Evolutionary conservation across 2,329 filamentous ascomycete species (phyloP).

Genomic region (Calonectria multiphialidica): DNA sequence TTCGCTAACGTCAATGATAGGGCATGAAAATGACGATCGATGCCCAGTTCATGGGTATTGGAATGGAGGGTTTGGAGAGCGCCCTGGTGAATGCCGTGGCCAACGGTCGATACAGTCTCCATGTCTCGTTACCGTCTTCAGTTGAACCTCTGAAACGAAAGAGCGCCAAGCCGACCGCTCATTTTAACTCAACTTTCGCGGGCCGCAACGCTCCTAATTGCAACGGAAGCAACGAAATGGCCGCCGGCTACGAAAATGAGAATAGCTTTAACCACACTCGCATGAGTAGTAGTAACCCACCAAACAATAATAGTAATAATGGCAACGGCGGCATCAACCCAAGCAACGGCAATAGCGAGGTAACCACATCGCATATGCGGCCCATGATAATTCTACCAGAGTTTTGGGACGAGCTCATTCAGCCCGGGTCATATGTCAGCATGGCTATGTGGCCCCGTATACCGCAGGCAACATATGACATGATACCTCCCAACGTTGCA

Average conservation of each 20-base stretch:
- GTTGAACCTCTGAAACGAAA: conserved; percentile 18
- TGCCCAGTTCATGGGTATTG: conserved; percentile 14
- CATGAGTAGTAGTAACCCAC: background rate
- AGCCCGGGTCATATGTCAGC: conserved; percentile 21
- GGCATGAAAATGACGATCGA: conserved; percentile 33
- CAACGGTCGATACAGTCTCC: conserved; percentile 22
- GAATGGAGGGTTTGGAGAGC: conserved; percentile 8
- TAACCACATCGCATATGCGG: conserved; percentile 4
- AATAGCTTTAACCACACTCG: background rate
- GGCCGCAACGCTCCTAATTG: background rate
- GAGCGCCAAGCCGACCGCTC: background rate
- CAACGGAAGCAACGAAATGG: background rate
- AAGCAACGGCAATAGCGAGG: background rate
- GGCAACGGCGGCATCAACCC: background rate
- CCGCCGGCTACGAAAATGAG: background rate
- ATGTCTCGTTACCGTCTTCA: conserved; percentile 17
- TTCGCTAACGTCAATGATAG: background rate
- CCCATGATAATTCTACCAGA: conserved; percentile 23
- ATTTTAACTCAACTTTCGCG: background rate
- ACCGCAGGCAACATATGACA: background rate
- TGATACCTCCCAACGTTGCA: background rate
- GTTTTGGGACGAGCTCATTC: conserved; percentile 31
- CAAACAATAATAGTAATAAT: background rate
- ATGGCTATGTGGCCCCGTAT: conserved; percentile 23
- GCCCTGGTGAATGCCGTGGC: background rate